These are phyloP conservation scores for Botrytis pseudocinerea DNA, from an alignment of 2,329 filamentous ascomycete species.

Conservation along the genomic window DNA sequence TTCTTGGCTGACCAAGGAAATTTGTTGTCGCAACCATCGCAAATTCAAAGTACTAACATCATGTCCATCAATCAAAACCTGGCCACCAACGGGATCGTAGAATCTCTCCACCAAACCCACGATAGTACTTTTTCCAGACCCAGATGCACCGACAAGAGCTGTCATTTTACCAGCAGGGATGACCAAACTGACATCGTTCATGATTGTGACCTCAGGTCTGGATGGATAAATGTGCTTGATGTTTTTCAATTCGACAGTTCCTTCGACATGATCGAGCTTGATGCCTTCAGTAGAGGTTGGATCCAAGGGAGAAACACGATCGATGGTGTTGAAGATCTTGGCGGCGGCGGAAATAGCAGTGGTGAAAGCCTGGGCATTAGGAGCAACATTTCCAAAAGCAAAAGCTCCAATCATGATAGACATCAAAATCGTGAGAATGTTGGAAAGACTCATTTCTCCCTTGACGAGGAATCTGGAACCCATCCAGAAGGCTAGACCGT, in stretches of 20 bases:
- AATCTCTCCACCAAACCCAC: constrained; percentile 92
- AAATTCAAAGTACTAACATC: constrained; percentile 82
- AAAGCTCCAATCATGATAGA: constrained; percentile 92
- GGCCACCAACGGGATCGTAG: constrained; percentile 82
- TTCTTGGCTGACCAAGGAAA: constrained; percentile 90
- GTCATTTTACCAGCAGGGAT: constrained; percentile 91
- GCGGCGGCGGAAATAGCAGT: constrained; percentile 78
- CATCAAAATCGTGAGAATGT: constrained; percentile 83
- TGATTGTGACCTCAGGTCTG: constrained; percentile 83
- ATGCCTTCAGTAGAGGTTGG: constrained; percentile 70
- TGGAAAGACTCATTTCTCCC: constrained; percentile 64
- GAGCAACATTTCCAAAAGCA: constrained; percentile 81
- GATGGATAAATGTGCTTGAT: constrained; percentile 95
- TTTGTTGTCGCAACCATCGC: constrained; percentile 87
- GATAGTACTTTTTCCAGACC: constrained; percentile 92
- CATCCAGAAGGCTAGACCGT: constrained; percentile 86
- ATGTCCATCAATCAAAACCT: constrained; percentile 77
- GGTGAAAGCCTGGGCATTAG: constrained; percentile 83
- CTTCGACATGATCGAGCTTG: constrained; percentile 70
- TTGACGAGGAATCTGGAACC: constrained; percentile 73
- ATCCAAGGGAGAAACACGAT: constrained; percentile 82
- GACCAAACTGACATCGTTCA: constrained; percentile 76
- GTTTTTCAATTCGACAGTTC: constrained; percentile 76
- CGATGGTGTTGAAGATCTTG: constrained; percentile 94
- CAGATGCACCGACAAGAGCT: constrained; percentile 89